Evolutionary conservation across 108 stramenopile genomes (phyloP), one percentile per base, ranked within the genome.

Genomic region (Nitzschia inconspicua): DNA sequence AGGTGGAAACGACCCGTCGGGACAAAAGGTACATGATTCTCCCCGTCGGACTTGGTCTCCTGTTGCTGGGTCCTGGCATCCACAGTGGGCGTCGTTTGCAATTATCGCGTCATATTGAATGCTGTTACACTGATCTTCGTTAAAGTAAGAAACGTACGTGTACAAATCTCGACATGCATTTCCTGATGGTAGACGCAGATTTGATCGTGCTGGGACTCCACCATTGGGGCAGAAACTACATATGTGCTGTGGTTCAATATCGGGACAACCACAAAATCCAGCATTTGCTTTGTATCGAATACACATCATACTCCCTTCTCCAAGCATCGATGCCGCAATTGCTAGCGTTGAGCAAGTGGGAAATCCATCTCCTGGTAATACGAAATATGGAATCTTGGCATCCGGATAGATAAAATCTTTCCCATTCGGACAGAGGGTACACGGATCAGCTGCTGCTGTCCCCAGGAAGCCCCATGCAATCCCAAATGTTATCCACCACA

Each of bases 171-270:
- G 19, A 44, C 67, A 68, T 8, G 22, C 28, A 29, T 68, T 50
- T 20, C 28, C 49, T 13, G 39, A 53, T 11, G 40, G 43, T 26
- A 58, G 20, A 11, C 41, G 26, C 0, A 44, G 16, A 18, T 52
- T 52, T 25, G 28, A 14, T n/a, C 37, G 41, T 13, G 49, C 50
- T 23, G 67, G 57, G 2, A 29, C 30, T 4, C 43, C 23, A 22
- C 67, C 67, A 44, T 68, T 28, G 3, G 67, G 67, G 29, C 67
- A 68, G 36, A 68, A 68, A 29, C 27, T 29, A 32, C 67, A 68
- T 9, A 24, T 44, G n/a, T 53, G 13, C 14, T 20, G 5, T 8
- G 57, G 49, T 23, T 27, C 10, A 9, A 20, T 23, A 3, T 54
- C 30, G 14, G 29, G 16, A 30, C 67, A 68, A 16, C 67, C 67